These are phyloP conservation scores for Candida manassasensis DNA, from an alignment of 805 yeast species.

Conservation along the genomic window DNA sequence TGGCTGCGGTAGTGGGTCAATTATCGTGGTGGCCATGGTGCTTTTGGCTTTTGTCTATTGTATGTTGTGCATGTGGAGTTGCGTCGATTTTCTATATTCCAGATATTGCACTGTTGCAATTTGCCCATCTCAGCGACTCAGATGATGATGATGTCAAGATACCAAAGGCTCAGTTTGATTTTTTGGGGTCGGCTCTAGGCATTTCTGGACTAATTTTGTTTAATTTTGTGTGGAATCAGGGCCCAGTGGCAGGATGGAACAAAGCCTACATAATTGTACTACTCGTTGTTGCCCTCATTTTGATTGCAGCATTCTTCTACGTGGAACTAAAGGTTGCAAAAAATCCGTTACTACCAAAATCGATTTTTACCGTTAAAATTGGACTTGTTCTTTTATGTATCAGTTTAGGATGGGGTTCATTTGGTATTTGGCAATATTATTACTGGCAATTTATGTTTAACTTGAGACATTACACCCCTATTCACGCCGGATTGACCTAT, in stretches of 20 bases:
- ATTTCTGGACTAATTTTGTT: conserved; percentile 56
- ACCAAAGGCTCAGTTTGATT: conserved; percentile 12
- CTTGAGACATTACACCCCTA: conserved; percentile 42
- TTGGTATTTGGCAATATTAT: conserved; percentile 71
- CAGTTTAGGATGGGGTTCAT: conserved; percentile 71
- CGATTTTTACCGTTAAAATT: conserved; percentile 41
- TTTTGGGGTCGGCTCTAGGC: conserved; percentile 42
- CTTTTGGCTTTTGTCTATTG: conserved; percentile 45
- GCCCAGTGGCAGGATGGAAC: conserved; percentile 67
- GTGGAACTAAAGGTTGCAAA: conserved; percentile 43
- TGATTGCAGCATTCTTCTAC: conserved; percentile 38
- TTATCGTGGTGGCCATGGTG: conserved; percentile 59
- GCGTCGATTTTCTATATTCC: conserved; percentile 39
- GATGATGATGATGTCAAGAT: not conserved
- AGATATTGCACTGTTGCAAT: not conserved
- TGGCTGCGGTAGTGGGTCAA: conserved; percentile 46
- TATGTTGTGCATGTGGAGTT: conserved; percentile 26
- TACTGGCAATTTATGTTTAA: conserved; percentile 49
- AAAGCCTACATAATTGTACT: conserved; percentile 53
- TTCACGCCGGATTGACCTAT: conserved; percentile 34
- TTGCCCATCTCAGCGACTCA: not conserved
- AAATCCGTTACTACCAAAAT: conserved; percentile 52
- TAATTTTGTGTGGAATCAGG: conserved; percentile 73
- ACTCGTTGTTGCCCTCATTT: conserved; percentile 46
- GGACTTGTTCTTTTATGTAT: conserved; percentile 47